Evolutionary conservation across 305 asterid species (phyloP), one percentile per base, ranked within the genome.

Genomic region (Nicotiana rustica): DNA sequence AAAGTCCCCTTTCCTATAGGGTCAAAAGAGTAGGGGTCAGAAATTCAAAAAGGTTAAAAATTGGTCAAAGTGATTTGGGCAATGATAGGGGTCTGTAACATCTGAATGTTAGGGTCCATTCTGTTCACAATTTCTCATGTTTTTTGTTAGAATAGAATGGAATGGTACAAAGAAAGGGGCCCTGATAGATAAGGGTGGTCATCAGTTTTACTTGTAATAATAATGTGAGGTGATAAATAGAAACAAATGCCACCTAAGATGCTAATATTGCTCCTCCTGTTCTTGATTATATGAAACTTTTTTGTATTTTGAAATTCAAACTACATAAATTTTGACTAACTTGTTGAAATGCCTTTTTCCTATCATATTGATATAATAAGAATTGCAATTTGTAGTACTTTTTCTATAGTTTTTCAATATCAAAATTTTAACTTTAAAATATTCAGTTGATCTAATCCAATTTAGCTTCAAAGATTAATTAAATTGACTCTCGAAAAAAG

Each of bases 81-180:
- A 85, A 82, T 82, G 78, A 85, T 85, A 77, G 77, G 83, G 64
- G 29, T 61, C 83, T 79, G 81, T 12, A 10, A 18, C 73, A 67
- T 85, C 87, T 85, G 87, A 85, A 67, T 25, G 81, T 82, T 82
- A 25, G 83, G 83, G 83, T 70, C 87, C 85, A 85, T 82, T 73
- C 64, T 49, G 7, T 78, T 84, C 83, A 82, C 81, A 82, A 69
- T 75, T 75, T 75, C 86, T 80, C 84, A 67, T 55, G 79, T 69
- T 21, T 78, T 73, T 73, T 69, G 64, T 49, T 73, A 73, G 14
- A 21, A 21, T 21, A 47, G 21, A 13, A 13, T n/a, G 65, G 21
- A 49, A 47, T 25, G 47, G 29, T 62, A 80, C 81, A 33, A 70
- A 62, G 44, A 52, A 52, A 44, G 13, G 70, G 62, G 13, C 17